Conservation (phyloP, 441 rosid genomes). For the Syzygium syzygioides region DNA sequence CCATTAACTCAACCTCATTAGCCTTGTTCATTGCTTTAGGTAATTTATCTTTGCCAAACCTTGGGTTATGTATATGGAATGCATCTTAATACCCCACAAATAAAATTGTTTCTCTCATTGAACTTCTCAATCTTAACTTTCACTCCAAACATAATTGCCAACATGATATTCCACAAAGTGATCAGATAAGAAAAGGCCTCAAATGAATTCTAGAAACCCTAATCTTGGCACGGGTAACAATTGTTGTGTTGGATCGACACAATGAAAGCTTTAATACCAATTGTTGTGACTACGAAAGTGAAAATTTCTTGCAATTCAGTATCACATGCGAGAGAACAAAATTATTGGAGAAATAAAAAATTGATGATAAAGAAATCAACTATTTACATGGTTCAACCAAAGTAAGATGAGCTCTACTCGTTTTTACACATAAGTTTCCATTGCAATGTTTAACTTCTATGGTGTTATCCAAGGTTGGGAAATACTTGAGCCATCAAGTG, state of each 20-base stretch:
- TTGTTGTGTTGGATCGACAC: accelerated
- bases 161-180: neutral
- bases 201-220: neutral
- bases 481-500: neutral
- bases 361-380: neutral
- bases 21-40: neutral
- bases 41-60: neutral
- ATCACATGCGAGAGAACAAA: neutral
- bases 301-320: neutral
- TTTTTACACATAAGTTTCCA: neutral
- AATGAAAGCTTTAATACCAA: neutral
- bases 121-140: neutral
- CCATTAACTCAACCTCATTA: neutral
- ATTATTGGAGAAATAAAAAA: neutral
- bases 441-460: neutral
- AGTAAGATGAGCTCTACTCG: neutral
- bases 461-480: neutral
- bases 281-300: neutral
- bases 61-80: neutral
- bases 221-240: neutral
- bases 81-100: neutral
- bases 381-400: neutral
- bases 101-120: neutral
- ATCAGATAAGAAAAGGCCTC: neutral
- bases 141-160: neutral